These are phyloP conservation scores for Aspergillus sclerotioniger DNA, from an alignment of 495 filamentous ascomycete species.

Conservation along the genomic window DNA sequence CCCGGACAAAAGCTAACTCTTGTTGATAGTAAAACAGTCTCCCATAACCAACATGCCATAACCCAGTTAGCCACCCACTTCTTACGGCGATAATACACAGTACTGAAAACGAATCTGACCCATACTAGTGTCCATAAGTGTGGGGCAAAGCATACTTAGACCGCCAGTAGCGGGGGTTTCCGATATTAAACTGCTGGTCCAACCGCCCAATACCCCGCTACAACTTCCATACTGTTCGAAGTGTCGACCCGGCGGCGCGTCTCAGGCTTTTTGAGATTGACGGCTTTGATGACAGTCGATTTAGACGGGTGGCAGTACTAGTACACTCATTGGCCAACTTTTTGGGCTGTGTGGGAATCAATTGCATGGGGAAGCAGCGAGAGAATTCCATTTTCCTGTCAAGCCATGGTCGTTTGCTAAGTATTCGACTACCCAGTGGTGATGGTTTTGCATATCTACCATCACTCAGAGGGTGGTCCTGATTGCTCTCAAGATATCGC, in stretches of 20 bases:
- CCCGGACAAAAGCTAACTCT: background rate
- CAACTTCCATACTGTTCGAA: background rate
- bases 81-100: background rate
- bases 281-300: background rate
- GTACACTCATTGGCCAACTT: background rate
- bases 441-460: slow-evolving; percentile 37
- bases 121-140: background rate
- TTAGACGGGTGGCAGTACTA: background rate
- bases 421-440: slow-evolving; percentile 41
- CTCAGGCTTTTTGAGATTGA: background rate
- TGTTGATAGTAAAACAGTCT: background rate
- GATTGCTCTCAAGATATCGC: slow-evolving; percentile 2
- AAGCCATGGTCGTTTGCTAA: background rate
- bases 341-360: no score
- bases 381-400: background rate
- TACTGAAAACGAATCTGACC: background rate
- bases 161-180: background rate
- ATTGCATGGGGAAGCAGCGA: background rate
- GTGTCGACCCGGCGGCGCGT: background rate
- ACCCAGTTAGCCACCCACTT: background rate
- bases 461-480: slow-evolving; percentile 41
- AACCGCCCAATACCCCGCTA: background rate
- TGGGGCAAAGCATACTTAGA: background rate
- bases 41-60: background rate
- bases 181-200: background rate